Percentiles rank a stretch among this genome's conserved stretches.
These are phyloP conservation scores for Mycena sp. DNA, from an alignment of 1,284 basidiomycete species.

Conservation along the genomic window DNA sequence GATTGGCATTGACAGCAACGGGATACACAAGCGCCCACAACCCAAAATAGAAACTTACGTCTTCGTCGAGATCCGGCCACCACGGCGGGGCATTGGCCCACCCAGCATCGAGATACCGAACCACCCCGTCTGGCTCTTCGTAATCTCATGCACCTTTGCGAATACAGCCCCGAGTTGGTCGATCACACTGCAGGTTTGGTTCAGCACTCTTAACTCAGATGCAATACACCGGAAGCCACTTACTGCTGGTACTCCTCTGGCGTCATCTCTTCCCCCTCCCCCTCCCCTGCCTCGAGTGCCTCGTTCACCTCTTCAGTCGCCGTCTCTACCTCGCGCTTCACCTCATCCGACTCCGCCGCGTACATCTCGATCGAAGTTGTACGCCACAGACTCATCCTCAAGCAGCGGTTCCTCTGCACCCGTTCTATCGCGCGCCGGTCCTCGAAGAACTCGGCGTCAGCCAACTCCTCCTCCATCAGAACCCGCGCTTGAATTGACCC, in stretches of 20 bases:
- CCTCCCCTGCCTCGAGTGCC: background rate
- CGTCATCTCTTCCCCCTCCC: background rate
- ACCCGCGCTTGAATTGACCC: background rate
- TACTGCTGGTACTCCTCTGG: slow-evolving; percentile 1
- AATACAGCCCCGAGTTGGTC: background rate
- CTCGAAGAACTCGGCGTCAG: background rate
- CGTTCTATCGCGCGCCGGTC: background rate
- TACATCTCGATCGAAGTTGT: background rate
- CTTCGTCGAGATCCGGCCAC: background rate
- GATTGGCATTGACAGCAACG: background rate
- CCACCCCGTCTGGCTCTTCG: background rate
- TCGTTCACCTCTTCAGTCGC: background rate
- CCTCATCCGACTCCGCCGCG: background rate
- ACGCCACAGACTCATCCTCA: background rate
- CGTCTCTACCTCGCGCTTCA: too few relatives aligned
- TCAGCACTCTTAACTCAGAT: background rate
- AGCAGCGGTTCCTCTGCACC: background rate
- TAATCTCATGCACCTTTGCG: background rate
- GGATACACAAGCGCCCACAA: background rate
- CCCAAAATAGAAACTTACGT: background rate
- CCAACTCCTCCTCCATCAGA: background rate
- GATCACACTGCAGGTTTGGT: background rate
- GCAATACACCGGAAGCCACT: background rate
- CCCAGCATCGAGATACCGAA: background rate
- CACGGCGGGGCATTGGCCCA: background rate